A percentile compares a stretch with the other conserved stretches of the same genome.
phyloP scores from a whole-genome alignment of 169 alveolate genomes.

The Plasmodium blacklocki region DNA sequence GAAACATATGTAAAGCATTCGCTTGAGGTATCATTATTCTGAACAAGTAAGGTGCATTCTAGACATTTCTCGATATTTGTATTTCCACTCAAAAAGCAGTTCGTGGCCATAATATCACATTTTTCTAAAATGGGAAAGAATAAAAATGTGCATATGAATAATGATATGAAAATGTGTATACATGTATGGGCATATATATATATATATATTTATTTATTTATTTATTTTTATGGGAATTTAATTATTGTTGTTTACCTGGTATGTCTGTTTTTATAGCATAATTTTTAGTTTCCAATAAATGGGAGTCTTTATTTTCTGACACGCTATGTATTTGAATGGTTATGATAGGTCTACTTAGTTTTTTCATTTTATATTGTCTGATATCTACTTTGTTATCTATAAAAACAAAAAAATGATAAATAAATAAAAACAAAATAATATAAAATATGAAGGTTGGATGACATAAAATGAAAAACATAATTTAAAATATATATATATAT shows the following conservation, averaged over 20 bases:
- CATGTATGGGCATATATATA: too few relatives aligned
- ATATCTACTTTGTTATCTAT: constrained; percentile 7
- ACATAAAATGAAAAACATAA: too few relatives aligned
- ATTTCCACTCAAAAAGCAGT: constrained; percentile 53
- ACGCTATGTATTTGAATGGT: constrained; percentile 34
- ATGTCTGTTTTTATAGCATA: constrained; percentile 15
- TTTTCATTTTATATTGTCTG: constrained; percentile 13
- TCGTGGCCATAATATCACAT: constrained; percentile 5
- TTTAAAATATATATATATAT: too few relatives aligned
- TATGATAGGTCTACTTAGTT: constrained; percentile 28
- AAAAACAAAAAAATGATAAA: neutral
- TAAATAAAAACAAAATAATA: too few relatives aligned
- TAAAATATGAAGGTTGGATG: too few relatives aligned
- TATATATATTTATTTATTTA: too few relatives aligned
- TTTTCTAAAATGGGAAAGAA: constrained; percentile 5
- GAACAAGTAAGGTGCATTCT: constrained; percentile 39
- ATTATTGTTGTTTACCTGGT: constrained; percentile 22
- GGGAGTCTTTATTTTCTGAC: neutral
- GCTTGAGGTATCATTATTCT: neutral
- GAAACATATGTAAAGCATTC: constrained; percentile 41
- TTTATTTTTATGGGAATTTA: too few relatives aligned
- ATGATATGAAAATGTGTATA: too few relatives aligned
- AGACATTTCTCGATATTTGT: constrained; percentile 30
- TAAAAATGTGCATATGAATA: too few relatives aligned
- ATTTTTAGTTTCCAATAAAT: constrained; percentile 18